phyloP scores from a whole-genome alignment of 257 asterid species.

The Plectranthus barbatus region DNA sequence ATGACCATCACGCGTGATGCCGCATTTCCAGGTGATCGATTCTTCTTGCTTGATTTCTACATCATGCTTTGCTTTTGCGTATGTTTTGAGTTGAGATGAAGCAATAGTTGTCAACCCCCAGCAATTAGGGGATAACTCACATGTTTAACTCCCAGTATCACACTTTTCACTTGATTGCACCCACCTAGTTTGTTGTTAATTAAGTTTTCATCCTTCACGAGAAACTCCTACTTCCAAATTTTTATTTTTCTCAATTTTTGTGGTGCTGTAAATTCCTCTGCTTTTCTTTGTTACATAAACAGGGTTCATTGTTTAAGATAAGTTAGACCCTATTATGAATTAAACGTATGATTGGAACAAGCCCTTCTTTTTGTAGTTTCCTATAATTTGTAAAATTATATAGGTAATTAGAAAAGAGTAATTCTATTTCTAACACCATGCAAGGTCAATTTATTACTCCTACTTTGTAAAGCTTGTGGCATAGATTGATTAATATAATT shows the following conservation, averaged over 20 bases:
- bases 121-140: constrained; percentile 17
- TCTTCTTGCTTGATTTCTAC: constrained; percentile 12
- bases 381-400: background rate
- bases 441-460: background rate
- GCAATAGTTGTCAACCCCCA: constrained; percentile 14
- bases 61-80: constrained; percentile 15
- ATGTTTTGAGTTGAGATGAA: constrained; percentile 7
- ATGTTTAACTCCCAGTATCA: constrained; percentile 18
- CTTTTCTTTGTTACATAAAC: background rate
- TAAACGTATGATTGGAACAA: background rate
- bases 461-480: background rate
- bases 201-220: constrained; percentile 4
- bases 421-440: background rate
- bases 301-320: background rate
- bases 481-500: background rate
- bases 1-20: constrained; percentile 13
- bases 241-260: background rate
- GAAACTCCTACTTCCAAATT: background rate
- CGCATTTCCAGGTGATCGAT: constrained; percentile 6
- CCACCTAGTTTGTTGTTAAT: background rate
- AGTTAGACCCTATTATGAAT: background rate
- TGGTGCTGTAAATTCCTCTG: background rate
- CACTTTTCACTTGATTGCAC: constrained; percentile 17
- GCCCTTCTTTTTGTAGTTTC: background rate
- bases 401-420: no score